phyloP scores from a whole-genome alignment of 2,329 filamentous ascomycete species.

The Septoria petroselini region DNA sequence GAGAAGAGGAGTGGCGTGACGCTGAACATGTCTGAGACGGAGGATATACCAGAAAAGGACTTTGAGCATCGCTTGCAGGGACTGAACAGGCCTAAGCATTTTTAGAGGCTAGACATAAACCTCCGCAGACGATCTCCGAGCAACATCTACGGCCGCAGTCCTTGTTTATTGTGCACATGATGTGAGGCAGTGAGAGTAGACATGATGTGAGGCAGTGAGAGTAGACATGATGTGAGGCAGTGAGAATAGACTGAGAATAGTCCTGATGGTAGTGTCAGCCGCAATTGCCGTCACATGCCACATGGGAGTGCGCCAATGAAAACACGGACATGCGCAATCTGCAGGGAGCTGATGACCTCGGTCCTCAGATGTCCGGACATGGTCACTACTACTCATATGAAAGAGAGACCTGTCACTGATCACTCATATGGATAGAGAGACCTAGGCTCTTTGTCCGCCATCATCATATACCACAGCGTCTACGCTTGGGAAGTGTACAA shows the following conservation, averaged over 20 bases:
- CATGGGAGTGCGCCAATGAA: constrained; percentile 1
- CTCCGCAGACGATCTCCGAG: too few relatives aligned
- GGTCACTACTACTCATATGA: too few relatives aligned
- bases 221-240: too few relatives aligned
- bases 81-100: constrained; percentile 23
- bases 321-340: not conserved
- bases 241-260: too few relatives aligned
- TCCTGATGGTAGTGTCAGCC: not conserved
- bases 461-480: too few relatives aligned
- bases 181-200: too few relatives aligned
- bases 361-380: constrained; percentile 7
- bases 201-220: too few relatives aligned
- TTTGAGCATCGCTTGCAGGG: constrained; percentile 34
- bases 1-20: constrained; percentile 38
- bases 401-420: too few relatives aligned
- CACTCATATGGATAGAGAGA: constrained; percentile 3
- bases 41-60: constrained; percentile 28
- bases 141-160: too few relatives aligned
- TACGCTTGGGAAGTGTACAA: too few relatives aligned
- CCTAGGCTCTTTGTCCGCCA: constrained; percentile 7
- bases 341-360: constrained; percentile 15
- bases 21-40: constrained; percentile 33
- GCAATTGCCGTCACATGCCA: constrained; percentile 17
- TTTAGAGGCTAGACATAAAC: too few relatives aligned
- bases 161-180: too few relatives aligned